Base-by-base conservation (phyloP, 371 early-diverging fungal species). In the Mortierella sp. region DNA sequence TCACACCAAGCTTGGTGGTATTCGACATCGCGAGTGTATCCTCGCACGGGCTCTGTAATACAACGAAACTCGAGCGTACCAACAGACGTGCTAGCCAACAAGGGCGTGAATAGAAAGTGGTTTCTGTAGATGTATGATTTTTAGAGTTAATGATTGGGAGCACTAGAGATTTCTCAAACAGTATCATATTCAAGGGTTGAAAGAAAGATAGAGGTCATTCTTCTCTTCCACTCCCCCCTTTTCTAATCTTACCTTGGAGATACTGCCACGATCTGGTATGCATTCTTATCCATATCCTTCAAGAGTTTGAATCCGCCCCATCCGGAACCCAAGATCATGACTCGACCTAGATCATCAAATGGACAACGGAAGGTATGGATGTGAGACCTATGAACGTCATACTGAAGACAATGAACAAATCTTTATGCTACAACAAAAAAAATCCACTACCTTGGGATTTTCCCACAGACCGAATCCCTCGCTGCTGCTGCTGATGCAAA, bases 21-120 rank as follows among this genome's bases (percentile, higher is more conserved):
- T 64, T 86, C 86, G 30, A 91, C 85, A 6, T 89, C 84, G 40
- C 88, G 86, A 32, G 88, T 86, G 68, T 91, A 89, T 0, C 87
- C 85, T 35, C 93, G 84, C 2, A 93, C 87, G n/a, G 93, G 91
- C 77, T 95, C 95, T 20, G 90, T 85, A 61, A 94, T 90, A 66
- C 91, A 93, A 63, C 96, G 88, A 78, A 92, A 94, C 78, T 96
- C 96, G 28, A 96, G 88, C 14, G 96, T 95, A 4, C 96, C 96
- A 24, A 95, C 95, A 0, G 93, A 88, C 10, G 92, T 91, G 67
- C 90, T 90, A n/a, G 96, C 94, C 40, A 96, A 85, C 63, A 96
- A 75, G 32, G 96, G 96, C 40, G 95, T 95, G 74, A 96, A 95
- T 9, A 94, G 85, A 78, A 94, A 95, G 79, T 95, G 91, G 77